phyloP scores from a whole-genome alignment of 2,329 filamentous ascomycete species.

The Grosmannia penicillata region DNA sequence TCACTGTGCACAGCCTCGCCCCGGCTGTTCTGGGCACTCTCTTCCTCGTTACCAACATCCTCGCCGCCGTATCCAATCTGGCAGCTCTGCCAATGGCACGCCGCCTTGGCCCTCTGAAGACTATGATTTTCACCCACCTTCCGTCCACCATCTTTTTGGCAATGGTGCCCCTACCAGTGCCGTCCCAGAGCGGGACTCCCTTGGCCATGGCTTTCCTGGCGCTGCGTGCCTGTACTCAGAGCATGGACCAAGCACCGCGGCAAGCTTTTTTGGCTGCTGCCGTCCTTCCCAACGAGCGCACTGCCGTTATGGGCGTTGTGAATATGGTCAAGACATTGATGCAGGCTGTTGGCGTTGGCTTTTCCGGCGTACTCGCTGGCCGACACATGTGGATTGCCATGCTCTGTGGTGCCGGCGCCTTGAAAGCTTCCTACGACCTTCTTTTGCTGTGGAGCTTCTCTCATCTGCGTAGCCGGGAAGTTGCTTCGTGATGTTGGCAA shows the following conservation, averaged over 20 bases:
- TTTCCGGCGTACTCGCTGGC: constrained; percentile 49
- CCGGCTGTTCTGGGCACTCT: constrained; percentile 36
- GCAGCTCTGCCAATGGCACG: constrained; percentile 37
- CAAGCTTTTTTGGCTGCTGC: constrained; percentile 54
- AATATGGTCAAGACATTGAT: constrained; percentile 54
- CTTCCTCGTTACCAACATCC: constrained; percentile 37
- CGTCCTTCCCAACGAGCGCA: constrained; percentile 49
- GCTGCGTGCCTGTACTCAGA: constrained; percentile 44
- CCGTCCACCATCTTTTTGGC: constrained; percentile 52
- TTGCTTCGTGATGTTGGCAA: too few species aligned
- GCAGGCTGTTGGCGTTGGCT: constrained; percentile 44
- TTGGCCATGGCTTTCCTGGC: constrained; percentile 37
- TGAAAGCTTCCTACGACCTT: constrained; percentile 11
- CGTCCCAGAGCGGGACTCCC: constrained; percentile 2
- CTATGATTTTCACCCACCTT: constrained; percentile 63
- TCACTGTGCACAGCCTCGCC: constrained; percentile 29
- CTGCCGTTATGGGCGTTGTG: constrained; percentile 54
- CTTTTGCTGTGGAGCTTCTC: background rate
- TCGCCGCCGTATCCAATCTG: constrained; percentile 35
- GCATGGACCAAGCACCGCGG: constrained; percentile 58
- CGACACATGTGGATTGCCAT: constrained; percentile 8
- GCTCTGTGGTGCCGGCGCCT: constrained; percentile 7
- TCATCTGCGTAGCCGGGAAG: background rate
- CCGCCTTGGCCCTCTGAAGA: constrained; percentile 16
- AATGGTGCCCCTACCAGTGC: constrained; percentile 27